Percentiles rank a stretch among this genome's conserved stretches.
phyloP scores from a whole-genome alignment of 2,329 filamentous ascomycete genomes.

The Lasiodiplodia gonubiensis region DNA sequence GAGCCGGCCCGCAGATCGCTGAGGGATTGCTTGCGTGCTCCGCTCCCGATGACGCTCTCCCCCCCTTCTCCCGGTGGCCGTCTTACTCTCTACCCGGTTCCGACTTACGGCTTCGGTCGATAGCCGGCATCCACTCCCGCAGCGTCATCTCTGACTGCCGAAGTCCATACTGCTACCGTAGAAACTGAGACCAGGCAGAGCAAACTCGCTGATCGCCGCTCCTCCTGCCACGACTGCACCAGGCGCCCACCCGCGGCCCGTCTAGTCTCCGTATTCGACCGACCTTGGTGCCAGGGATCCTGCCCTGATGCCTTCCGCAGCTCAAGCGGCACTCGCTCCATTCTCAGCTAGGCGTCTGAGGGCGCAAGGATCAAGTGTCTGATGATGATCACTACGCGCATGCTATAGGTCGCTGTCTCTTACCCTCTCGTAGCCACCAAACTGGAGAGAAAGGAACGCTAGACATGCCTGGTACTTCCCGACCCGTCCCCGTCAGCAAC shows the following conservation, averaged over 20 bases:
- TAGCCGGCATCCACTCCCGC: neutral
- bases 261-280: conserved; percentile 3
- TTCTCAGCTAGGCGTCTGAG: neutral
- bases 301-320: neutral
- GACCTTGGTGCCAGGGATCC: neutral
- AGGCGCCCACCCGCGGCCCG: too few relatives aligned
- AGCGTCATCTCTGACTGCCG: neutral
- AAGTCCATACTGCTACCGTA: neutral
- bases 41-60: neutral
- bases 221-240: neutral
- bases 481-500: neutral
- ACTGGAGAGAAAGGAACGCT: too few relatives aligned
- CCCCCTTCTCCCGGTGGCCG: too few relatives aligned
- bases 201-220: neutral
- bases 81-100: neutral
- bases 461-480: too few relatives aligned
- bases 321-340: neutral
- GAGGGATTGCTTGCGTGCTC: conserved; percentile 4
- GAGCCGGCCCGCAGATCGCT: neutral
- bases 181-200: neutral
- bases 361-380: neutral
- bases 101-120: neutral
- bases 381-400: neutral
- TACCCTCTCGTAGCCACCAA: neutral
- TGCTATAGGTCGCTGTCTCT: neutral